Evolutionary conservation across 1,284 basidiomycete genomes (phyloP), one percentile per base, ranked within the genome.

Genomic region (Leccinum fallax): DNA sequence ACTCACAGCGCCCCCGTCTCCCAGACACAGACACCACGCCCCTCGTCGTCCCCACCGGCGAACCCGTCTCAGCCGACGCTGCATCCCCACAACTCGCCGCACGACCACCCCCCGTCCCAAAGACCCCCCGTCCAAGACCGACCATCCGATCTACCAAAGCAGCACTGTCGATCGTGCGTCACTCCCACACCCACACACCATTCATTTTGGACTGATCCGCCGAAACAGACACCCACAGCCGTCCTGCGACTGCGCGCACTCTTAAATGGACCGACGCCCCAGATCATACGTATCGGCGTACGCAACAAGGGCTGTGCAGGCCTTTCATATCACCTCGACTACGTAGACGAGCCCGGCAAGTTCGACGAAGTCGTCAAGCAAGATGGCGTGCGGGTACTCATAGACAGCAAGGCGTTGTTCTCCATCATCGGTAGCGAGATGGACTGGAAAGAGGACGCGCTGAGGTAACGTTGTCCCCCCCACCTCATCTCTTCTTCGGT

Each of bases 221-320:
- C 57, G 24, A 13, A n/a, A 43, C 68, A 98, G 96, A 94, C 94
- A 28, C 89, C 94, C 2, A 78, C 81, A 32, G 97, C 97, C 13
- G 86, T 97, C 2, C 76, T 79, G 11, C 88, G 92, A 32, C 81
- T 98, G 48, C 84, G 80, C 8, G 83, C 81, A 10, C 83, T 99
- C 24, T 78, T 94, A 62, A 83, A 83, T 46, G 86, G 89, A 16
- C 92, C 93, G 24, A 88, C 87, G n/a, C 95, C 96, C 1, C 93
- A 95, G 72, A 85, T 97, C 61, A 92, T 99, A 64, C 92, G 97
- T 8, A 94, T 99, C 63, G 94, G 95, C 36, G 95, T 99, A 53
- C 88, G 92, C 69, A 97, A 98, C 79, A 98, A 98, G 78, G 97
- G 97, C n/a, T 99, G 97, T 76, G 97, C 97, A 0, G 97, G 97